phyloP scores from a whole-genome alignment of 2,329 filamentous ascomycete genomes.

The Fusarium concolor region DNA sequence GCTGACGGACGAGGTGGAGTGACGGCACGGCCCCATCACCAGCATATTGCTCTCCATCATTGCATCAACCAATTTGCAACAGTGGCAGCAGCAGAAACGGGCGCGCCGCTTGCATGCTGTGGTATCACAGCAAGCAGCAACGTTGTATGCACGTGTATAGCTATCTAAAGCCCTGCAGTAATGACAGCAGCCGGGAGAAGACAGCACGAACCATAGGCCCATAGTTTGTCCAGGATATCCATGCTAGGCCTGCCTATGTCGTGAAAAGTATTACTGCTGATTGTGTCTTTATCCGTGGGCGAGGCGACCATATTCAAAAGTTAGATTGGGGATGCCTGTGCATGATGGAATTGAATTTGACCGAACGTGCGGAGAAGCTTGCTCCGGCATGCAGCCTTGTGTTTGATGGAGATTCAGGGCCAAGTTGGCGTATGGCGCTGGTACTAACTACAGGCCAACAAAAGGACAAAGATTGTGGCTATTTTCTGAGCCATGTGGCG shows the following conservation, averaged over 20 bases:
- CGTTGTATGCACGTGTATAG: constrained; percentile 10
- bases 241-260: constrained; percentile 27
- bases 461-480: constrained; percentile 19
- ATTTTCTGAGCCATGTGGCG: constrained; percentile 36
- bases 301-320: constrained; percentile 22
- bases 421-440: constrained; percentile 22
- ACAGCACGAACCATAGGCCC: constrained; percentile 42
- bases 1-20: constrained; percentile 44
- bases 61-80: constrained; percentile 33
- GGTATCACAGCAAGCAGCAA: constrained; percentile 17
- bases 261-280: constrained; percentile 13
- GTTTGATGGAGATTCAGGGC: constrained; percentile 39
- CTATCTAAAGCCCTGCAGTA: constrained; percentile 30
- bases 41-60: constrained; percentile 35
- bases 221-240: constrained; percentile 19
- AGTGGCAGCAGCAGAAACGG: constrained; percentile 24
- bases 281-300: constrained; percentile 17
- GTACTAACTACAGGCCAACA: not conserved
- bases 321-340: constrained; percentile 34
- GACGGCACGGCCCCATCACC: constrained; percentile 38
- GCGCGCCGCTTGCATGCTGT: constrained; percentile 23
- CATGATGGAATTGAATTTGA: constrained; percentile 41
- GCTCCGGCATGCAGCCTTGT: constrained; percentile 37
- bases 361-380: constrained; percentile 44
- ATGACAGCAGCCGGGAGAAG: constrained; percentile 38